These are phyloP conservation scores for Teunomyces tritomae DNA, from an alignment of 805 yeast genomes.

Conservation along the genomic window DNA sequence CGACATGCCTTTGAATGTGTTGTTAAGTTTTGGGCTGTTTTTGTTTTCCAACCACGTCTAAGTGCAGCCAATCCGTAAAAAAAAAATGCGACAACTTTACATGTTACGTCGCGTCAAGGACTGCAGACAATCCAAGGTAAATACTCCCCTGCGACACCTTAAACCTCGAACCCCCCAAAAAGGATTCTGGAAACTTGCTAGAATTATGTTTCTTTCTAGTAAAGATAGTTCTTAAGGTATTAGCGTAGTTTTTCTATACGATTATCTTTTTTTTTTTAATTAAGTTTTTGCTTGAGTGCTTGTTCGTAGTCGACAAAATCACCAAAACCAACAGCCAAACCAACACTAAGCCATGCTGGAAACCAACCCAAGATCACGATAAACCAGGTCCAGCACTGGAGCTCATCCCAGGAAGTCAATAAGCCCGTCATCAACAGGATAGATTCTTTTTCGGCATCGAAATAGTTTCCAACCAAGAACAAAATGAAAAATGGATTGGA, in stretches of 20 bases:
- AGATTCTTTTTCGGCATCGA: conserved; percentile 30
- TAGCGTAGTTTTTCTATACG: too few relatives aligned
- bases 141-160: too few relatives aligned
- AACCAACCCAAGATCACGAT: conserved; percentile 73
- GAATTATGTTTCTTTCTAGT: not conserved
- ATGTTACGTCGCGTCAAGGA: not conserved
- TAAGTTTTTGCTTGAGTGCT: conserved; percentile 3
- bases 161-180: too few relatives aligned
- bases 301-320: conserved; percentile 16
- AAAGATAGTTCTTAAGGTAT: not conserved
- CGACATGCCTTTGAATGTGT: conserved; percentile 8
- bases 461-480: conserved; percentile 23
- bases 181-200: not conserved
- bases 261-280: not conserved
- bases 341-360: conserved; percentile 67
- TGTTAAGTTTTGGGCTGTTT: not conserved
- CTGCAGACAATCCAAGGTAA: not conserved
- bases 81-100: not conserved
- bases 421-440: conserved; percentile 49
- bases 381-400: conserved; percentile 86
- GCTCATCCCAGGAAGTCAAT: conserved; percentile 59
- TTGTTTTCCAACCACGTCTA: conserved; percentile 4
- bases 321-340: conserved; percentile 28
- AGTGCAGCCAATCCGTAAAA: not conserved
- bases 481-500: conserved; percentile 52